Conservation (phyloP, 768 basidiomycete genomes). For the Suillus hirtellus region DNA sequence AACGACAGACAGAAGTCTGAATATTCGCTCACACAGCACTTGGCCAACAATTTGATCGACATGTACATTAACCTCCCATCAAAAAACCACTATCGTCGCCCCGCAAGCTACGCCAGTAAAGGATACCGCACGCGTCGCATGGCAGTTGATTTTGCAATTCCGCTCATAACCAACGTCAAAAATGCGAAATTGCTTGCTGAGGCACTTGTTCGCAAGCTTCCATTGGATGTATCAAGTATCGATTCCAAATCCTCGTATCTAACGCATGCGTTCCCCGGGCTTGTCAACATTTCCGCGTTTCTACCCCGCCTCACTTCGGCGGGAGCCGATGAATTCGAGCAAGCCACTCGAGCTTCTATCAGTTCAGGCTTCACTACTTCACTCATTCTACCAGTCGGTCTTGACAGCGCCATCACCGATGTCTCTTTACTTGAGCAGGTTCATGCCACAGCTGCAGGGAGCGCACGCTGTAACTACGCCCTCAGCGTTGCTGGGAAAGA, state of each 20-base stretch:
- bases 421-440: constrained; percentile 66
- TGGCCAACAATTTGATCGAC: constrained; percentile 96
- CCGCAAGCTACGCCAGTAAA: constrained; percentile 95
- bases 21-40: constrained; percentile 95
- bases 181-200: constrained; percentile 96
- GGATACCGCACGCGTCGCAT: constrained; percentile 96
- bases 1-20: constrained; percentile 88
- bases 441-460: constrained; percentile 57
- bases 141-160: constrained; percentile 98
- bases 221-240: constrained; percentile 84
- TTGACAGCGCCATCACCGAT: constrained; percentile 64
- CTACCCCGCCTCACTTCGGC: constrained; percentile 65
- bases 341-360: constrained; percentile 78
- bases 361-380: constrained; percentile 89
- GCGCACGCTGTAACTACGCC: constrained; percentile 86
- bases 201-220: constrained; percentile 86
- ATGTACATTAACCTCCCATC: constrained; percentile 99
- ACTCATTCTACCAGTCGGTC: constrained; percentile 73
- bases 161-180: constrained; percentile 97
- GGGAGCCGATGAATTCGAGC: constrained; percentile 52
- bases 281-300: constrained; percentile 87
- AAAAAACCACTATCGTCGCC: constrained; percentile 95
- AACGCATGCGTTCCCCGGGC: constrained; percentile 88
- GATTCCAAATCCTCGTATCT: constrained; percentile 94
- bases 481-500: constrained; percentile 76